phyloP scores from a whole-genome alignment of 805 yeast genomes.

The Barnettozyma sucrosica region DNA sequence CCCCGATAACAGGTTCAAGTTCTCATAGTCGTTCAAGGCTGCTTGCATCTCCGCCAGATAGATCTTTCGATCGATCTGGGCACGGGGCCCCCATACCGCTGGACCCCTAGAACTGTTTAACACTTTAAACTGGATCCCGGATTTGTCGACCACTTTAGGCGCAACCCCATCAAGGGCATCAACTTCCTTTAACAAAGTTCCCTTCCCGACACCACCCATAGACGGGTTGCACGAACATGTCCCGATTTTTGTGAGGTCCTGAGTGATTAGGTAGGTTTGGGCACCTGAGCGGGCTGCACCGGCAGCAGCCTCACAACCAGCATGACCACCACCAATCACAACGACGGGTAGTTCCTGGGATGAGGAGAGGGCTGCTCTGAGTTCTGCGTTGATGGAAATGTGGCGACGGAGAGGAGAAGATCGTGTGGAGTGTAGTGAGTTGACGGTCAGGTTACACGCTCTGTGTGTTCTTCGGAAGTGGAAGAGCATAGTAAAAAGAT shows the following conservation, averaged over 20 bases:
- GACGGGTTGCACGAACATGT: constrained; percentile 96
- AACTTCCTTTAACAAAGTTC: constrained; percentile 84
- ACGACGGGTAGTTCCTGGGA: constrained; percentile 51
- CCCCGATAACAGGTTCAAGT: constrained; percentile 55
- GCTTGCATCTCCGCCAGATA: constrained; percentile 77
- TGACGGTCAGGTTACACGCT: no score
- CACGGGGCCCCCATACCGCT: constrained; percentile 98
- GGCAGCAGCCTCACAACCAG: constrained; percentile 96
- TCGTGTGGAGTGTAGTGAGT: neutral
- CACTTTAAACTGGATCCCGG: constrained; percentile 88
- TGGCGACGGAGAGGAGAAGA: constrained; percentile 2
- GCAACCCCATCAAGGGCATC: constrained; percentile 96
- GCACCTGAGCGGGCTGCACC: constrained; percentile 87
- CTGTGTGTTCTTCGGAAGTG: neutral
- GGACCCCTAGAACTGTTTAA: constrained; percentile 85
- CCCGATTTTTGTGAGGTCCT: constrained; percentile 69
- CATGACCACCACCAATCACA: constrained; percentile 97
- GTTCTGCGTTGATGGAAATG: constrained; percentile 22
- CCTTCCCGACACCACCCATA: constrained; percentile 98
- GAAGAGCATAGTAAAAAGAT: no score
- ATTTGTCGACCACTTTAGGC: constrained; percentile 77
- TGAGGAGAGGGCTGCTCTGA: constrained; percentile 8
- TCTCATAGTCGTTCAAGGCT: constrained; percentile 47
- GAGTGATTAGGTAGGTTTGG: constrained; percentile 68
- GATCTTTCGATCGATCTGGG: constrained; percentile 85